phyloP scores from a whole-genome alignment of 2,329 filamentous ascomycete species.

The Orbilia oligospora region DNA sequence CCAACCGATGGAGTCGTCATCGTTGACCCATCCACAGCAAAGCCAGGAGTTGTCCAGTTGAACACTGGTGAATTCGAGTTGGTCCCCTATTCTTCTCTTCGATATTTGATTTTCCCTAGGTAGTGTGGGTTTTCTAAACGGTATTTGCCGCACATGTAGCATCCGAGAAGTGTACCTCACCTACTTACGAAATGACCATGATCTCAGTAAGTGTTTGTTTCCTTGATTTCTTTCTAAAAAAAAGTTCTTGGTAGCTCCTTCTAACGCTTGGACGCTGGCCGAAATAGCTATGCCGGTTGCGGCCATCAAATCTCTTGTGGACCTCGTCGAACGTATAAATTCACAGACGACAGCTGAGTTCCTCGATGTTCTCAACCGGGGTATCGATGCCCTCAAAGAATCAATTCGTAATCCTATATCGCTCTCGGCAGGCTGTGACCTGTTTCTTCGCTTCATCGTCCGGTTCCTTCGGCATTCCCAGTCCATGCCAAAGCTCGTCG shows the following conservation, averaged over 20 bases:
- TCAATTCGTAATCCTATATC: conserved; percentile 90
- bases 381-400: conserved; percentile 82
- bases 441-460: conserved; percentile 95
- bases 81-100: conserved; percentile 1
- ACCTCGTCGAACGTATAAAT: conserved; percentile 82
- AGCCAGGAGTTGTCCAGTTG: conserved; percentile 37
- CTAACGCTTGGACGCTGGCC: background rate
- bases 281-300: conserved; percentile 91
- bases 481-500: conserved; percentile 46
- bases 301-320: conserved; percentile 90
- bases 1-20: conserved; percentile 2
- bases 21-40: background rate
- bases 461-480: conserved; percentile 64
- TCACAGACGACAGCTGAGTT: conserved; percentile 94
- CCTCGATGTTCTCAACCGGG: conserved; percentile 83
- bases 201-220: conserved; percentile 40
- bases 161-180: conserved; percentile 46
- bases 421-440: conserved; percentile 90
- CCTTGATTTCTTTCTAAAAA: background rate
- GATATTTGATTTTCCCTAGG: background rate
- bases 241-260: background rate
- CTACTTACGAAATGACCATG: conserved; percentile 50
- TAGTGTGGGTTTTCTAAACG: background rate
- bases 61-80: conserved; percentile 56
- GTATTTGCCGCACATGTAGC: background rate